Evolutionary conservation across 2,329 filamentous ascomycete species (phyloP).

Genomic region (Pseudogymnoascus sp.): DNA sequence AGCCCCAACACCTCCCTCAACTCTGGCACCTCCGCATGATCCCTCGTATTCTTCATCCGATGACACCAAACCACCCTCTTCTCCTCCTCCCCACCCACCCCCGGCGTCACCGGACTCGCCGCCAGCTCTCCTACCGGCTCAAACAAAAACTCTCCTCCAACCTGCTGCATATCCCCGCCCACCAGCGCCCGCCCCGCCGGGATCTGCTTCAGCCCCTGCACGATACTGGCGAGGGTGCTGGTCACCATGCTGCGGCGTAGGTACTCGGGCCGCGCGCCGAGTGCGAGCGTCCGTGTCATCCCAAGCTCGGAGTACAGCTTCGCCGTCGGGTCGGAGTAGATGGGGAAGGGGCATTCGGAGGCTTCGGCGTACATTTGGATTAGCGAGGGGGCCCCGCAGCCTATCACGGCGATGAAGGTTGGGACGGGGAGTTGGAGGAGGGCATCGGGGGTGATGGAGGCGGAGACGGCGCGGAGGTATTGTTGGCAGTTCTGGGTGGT

Average conservation of each 20-base stretch:
- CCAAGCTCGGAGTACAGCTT: constrained; percentile 46
- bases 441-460: constrained; percentile 22
- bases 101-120: constrained; percentile 16
- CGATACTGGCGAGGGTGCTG: constrained; percentile 30
- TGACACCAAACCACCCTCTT: constrained; percentile 71
- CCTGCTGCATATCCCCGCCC: constrained; percentile 44
- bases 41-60: constrained; percentile 69
- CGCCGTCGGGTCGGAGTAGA: constrained; percentile 49
- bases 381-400: constrained; percentile 46
- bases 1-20: constrained; percentile 56
- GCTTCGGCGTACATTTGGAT: constrained; percentile 43
- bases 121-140: constrained; percentile 22
- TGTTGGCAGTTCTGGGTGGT: constrained; percentile 28
- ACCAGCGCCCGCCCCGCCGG: constrained; percentile 35
- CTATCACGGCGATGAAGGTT: constrained; percentile 42
- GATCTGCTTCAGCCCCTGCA: constrained; percentile 37
- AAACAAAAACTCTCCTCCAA: constrained; percentile 36
- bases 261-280: constrained; percentile 44
- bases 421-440: constrained; percentile 26
- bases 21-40: constrained; percentile 65
- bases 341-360: constrained; percentile 44
- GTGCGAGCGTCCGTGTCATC: constrained; percentile 41
- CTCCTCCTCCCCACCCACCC: constrained; percentile 23
- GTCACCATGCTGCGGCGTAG: constrained; percentile 33
- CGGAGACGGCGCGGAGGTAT: constrained; percentile 25